Percentiles rank a stretch among this genome's conserved stretches.
Conservation (phyloP, 2,329 filamentous ascomycete genomes). For the Penicillium sp. region DNA sequence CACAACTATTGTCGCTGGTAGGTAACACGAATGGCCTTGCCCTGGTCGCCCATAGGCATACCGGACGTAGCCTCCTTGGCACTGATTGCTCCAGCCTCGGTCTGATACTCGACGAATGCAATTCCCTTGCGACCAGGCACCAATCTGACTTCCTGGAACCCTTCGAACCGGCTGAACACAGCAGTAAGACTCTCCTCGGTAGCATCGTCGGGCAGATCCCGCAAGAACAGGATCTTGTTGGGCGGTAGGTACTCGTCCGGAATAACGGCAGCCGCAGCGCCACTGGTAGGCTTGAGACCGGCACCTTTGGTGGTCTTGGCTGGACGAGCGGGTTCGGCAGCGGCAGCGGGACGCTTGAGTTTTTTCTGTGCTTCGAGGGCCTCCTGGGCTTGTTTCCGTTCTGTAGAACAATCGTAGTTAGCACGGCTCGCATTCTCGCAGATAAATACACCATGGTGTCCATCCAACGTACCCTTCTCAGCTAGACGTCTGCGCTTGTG, state of each 20-base stretch:
- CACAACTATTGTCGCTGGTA: conserved; percentile 71
- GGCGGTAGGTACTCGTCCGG: conserved; percentile 98
- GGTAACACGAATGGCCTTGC: conserved; percentile 84
- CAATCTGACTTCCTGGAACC: conserved; percentile 86
- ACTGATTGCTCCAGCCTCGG: conserved; percentile 79
- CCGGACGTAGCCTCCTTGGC: conserved; percentile 92
- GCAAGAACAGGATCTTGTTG: conserved; percentile 93
- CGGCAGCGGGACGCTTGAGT: conserved; percentile 61
- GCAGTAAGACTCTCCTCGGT: conserved; percentile 72
- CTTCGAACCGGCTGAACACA: conserved; percentile 85
- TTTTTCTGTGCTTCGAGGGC: conserved; percentile 73
- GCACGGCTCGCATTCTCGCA: neutral
- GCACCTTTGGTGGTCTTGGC: conserved; percentile 66
- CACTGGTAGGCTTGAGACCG: conserved; percentile 72
- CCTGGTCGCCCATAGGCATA: conserved; percentile 70
- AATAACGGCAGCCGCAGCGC: conserved; percentile 66
- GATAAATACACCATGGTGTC: neutral
- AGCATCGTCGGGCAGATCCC: conserved; percentile 84
- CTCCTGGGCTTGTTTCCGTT: conserved; percentile 77
- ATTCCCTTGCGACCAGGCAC: conserved; percentile 84
- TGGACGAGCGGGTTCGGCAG: conserved; percentile 53
- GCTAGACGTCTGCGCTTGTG: conserved; percentile 81
- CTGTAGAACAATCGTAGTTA: conserved; percentile 36
- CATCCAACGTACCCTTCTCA: conserved; percentile 69
- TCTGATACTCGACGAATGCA: conserved; percentile 95